Base-by-base conservation (phyloP, 164 flowering plant genomes). In the Cinnamomum chago region DNA sequence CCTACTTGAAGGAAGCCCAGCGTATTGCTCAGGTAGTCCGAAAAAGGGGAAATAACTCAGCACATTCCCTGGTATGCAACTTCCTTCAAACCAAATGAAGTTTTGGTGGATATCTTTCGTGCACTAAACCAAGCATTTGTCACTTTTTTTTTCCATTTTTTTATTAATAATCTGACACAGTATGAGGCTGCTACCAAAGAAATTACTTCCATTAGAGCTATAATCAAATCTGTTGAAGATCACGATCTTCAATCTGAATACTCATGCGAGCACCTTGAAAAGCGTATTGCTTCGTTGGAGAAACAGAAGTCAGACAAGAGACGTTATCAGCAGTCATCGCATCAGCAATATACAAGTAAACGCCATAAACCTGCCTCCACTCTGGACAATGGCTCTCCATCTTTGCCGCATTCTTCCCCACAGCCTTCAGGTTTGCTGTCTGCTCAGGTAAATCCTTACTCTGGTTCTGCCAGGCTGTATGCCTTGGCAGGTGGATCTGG, bases 131-230 rank as follows among this genome's bases (percentile, higher is more conserved):
- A 40, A 1, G 35, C 35, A 3, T 4, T 30, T 27, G 2, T 27
- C 2, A 2, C 5, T 4, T 3, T 3, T 30, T 35, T 35, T 5
- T 40, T 40, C 1, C 4, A 30, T 3, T 28, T n/a, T n/a, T 28
- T 28, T 28, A 3, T 18, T 55, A 14, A 18, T 23, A 70, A 47
- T 30, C 27, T 70, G 64, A 11, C 3, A 76, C 87, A 89, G 97
- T 87, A 87, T 78, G 89, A 84, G 69, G 91, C 90, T 35, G 78
- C 72, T 3, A 77, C 81, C 74, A 85, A 80, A 73, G 89, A 90
- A 83, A 52, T 76, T 6, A 70, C 77, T 83, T 86, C 85, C 9
- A n/a, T 88, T 75, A 86, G 62, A 72, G 81, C 89, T 20, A 85
- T 90, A 12, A 73, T 88, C 22, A 89, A 83, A 76, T 72, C 72